phyloP scores from a whole-genome alignment of 2,329 filamentous ascomycete species.

The Escovopsis sp. region DNA sequence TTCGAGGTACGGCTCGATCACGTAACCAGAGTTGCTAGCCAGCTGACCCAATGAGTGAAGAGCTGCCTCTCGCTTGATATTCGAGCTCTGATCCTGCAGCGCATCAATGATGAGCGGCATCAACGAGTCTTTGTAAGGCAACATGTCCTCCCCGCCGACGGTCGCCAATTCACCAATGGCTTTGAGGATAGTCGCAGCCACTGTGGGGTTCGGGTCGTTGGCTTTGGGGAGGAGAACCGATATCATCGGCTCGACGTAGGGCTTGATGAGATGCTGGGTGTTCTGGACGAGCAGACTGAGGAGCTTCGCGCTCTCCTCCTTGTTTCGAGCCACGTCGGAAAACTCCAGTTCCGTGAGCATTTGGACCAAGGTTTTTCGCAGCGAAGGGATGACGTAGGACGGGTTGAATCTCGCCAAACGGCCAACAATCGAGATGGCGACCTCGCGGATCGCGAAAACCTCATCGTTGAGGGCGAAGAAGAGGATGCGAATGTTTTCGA shows the following conservation, averaged over 20 bases:
- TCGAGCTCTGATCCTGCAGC: conserved; percentile 84
- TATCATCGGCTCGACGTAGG: conserved; percentile 94
- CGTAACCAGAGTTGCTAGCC: conserved; percentile 92
- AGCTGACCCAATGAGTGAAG: conserved; percentile 82
- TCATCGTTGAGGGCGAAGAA: conserved; percentile 96
- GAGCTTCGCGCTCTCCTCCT: conserved; percentile 89
- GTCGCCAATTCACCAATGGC: conserved; percentile 89
- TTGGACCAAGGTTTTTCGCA: conserved; percentile 90
- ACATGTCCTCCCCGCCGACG: conserved; percentile 89
- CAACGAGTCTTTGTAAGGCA: conserved; percentile 74
- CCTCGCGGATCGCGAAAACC: conserved; percentile 80
- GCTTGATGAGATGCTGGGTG: conserved; percentile 82
- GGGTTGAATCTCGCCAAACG: conserved; percentile 83
- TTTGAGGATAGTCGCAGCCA: conserved; percentile 87
- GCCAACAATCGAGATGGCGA: conserved; percentile 90
- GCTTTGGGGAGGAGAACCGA: conserved; percentile 89
- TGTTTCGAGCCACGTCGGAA: conserved; percentile 83
- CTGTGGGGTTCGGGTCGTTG: conserved; percentile 67
- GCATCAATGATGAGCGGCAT: conserved; percentile 95
- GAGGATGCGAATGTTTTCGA: conserved; percentile 89
- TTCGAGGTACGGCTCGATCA: conserved; percentile 89
- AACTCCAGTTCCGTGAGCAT: conserved; percentile 94
- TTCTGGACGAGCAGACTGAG: conserved; percentile 88
- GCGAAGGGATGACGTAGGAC: conserved; percentile 89
- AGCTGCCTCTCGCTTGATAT: conserved; percentile 79